phyloP scores from a whole-genome alignment of 805 yeast species.

The Kodamaea laetipori region DNA sequence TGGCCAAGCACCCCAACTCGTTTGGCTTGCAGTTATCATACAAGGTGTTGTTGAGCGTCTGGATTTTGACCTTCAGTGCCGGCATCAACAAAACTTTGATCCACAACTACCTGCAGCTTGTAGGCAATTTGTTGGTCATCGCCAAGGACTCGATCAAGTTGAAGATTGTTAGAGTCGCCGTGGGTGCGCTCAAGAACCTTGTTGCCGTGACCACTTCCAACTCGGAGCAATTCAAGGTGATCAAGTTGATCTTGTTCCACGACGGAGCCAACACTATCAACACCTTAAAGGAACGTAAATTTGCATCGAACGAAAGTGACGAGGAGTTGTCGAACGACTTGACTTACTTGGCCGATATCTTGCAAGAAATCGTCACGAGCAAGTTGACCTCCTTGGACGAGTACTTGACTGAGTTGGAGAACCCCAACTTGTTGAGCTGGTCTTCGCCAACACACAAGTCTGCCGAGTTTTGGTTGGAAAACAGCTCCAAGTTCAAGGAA shows the following conservation, averaged over 20 bases:
- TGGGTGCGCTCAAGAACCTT: conserved; percentile 70
- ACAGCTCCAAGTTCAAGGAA: conserved; percentile 72
- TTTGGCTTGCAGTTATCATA: conserved; percentile 80
- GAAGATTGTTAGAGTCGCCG: conserved; percentile 83
- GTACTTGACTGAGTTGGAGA: conserved; percentile 79
- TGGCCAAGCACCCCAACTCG: conserved; percentile 39
- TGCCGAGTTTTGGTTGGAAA: conserved; percentile 87
- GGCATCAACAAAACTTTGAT: conserved; percentile 49
- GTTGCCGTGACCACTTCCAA: conserved; percentile 36
- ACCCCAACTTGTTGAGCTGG: conserved; percentile 74
- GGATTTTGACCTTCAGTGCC: conserved; percentile 83
- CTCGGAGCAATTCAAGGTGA: conserved; percentile 45
- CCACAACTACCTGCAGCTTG: conserved; percentile 54
- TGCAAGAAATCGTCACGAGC: conserved; percentile 67
- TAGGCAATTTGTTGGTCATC: conserved; percentile 54
- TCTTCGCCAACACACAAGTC: conserved; percentile 87
- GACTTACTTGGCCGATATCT: conserved; percentile 52
- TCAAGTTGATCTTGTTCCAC: conserved; percentile 72
- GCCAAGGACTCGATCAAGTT: conserved; percentile 87
- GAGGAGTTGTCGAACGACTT: conserved; percentile 84
- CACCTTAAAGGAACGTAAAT: conserved; percentile 79
- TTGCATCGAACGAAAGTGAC: conserved; percentile 69
- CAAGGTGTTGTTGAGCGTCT: conserved; percentile 70
- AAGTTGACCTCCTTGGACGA: conserved; percentile 91
- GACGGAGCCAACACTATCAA: conserved; percentile 71